Percentiles rank a stretch among this genome's conserved stretches.
Evolutionary conservation across 2,329 filamentous ascomycete species (phyloP).

Genomic region (Talaromyces sp.): DNA sequence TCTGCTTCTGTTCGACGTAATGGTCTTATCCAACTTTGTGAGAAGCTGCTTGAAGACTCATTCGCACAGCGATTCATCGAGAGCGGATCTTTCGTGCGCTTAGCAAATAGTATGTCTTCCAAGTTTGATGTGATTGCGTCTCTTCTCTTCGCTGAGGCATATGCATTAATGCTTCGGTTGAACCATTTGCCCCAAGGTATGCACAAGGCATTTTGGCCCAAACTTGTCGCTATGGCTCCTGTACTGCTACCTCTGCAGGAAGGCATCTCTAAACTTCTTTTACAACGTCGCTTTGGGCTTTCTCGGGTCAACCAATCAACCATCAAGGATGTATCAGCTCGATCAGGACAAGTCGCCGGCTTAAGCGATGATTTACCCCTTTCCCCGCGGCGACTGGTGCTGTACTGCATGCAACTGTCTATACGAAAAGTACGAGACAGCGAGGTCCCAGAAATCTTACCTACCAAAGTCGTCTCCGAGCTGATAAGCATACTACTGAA

Average conservation of each 20-base stretch:
- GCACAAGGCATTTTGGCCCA: slow-evolving; percentile 26
- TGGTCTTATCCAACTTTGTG: slow-evolving; percentile 53
- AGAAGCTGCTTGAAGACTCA: slow-evolving; percentile 44
- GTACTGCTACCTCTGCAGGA: slow-evolving; percentile 24
- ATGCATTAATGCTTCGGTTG: slow-evolving; percentile 25
- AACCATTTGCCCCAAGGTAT: slow-evolving; percentile 25
- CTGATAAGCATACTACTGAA: slow-evolving; percentile 27
- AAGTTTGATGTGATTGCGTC: slow-evolving; percentile 50
- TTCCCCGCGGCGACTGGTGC: slow-evolving; percentile 28
- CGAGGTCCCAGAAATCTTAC: slow-evolving; percentile 23
- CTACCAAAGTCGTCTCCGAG: slow-evolving; percentile 21
- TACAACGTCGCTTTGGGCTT: slow-evolving; percentile 19
- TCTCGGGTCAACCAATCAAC: slow-evolving; percentile 27
- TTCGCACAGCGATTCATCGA: slow-evolving; percentile 59
- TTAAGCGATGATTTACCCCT: slow-evolving; percentile 20
- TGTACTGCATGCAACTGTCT: slow-evolving; percentile 29
- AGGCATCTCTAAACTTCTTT: slow-evolving; percentile 23
- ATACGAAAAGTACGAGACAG: slow-evolving; percentile 29
- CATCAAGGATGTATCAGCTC: slow-evolving; percentile 23
- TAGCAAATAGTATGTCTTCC: slow-evolving; percentile 59
- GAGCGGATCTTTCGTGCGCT: slow-evolving; percentile 63
- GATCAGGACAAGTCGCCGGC: slow-evolving; percentile 20
- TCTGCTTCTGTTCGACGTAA: slow-evolving; percentile 47
- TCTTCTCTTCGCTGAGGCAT: slow-evolving; percentile 29
- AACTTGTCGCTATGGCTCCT: slow-evolving; percentile 25